Evolutionary conservation across 2,329 filamentous ascomycete species (phyloP).

Genomic region (Monilinia laxa): DNA sequence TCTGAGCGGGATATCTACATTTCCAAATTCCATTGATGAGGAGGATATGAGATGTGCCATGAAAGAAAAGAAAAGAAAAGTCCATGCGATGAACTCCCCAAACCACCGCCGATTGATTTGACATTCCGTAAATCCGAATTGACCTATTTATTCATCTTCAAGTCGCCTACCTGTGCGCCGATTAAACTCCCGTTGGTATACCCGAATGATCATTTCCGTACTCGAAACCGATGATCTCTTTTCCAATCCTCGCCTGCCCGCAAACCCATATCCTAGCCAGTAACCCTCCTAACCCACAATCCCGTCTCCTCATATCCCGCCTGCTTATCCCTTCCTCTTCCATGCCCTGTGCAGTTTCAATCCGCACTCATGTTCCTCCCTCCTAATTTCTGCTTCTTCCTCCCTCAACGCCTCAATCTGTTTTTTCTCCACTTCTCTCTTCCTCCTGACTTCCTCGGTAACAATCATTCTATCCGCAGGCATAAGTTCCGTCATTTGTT

Average conservation of each 20-base stretch:
- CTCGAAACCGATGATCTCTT: not conserved
- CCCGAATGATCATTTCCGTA: not conserved
- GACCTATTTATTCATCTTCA: not conserved
- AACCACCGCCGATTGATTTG: not conserved
- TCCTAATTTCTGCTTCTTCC: conserved; percentile 70
- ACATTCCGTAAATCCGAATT: not conserved
- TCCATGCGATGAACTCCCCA: not conserved
- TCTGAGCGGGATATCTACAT: not conserved
- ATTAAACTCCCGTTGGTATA: not conserved
- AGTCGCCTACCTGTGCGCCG: not conserved
- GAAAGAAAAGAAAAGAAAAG: not conserved
- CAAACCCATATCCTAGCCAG: conserved; percentile 46
- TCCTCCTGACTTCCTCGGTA: conserved; percentile 62
- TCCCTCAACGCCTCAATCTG: conserved; percentile 65
- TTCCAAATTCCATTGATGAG: not conserved
- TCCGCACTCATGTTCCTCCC: conserved; percentile 76
- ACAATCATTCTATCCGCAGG: conserved; percentile 67
- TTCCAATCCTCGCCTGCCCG: not conserved
- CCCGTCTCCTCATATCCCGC: conserved; percentile 63
- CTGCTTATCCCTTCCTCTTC: conserved; percentile 71
- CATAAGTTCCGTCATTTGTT: conserved; percentile 76
- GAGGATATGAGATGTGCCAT: not conserved
- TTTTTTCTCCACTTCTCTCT: conserved; percentile 54
- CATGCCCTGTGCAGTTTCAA: conserved; percentile 71
- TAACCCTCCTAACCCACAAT: conserved; percentile 78